phyloP scores from a whole-genome alignment of 495 filamentous ascomycete species.

The Penicillium silybi region DNA sequence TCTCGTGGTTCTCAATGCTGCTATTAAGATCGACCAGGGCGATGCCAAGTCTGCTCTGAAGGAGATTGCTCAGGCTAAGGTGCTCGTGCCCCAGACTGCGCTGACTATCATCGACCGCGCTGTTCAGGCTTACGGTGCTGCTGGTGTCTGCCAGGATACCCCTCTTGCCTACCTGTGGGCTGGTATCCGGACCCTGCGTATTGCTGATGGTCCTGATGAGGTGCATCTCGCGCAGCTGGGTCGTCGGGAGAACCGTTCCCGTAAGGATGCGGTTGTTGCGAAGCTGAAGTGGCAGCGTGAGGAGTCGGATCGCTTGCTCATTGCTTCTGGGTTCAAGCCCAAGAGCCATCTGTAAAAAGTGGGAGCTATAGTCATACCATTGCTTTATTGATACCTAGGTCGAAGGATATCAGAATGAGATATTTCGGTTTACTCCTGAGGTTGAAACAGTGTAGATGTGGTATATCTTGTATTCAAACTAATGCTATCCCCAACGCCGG shows the following conservation, averaged over 20 bases:
- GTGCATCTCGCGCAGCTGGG: slow-evolving; percentile 91
- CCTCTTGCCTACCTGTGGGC: slow-evolving; percentile 88
- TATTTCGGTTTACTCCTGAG: not conserved
- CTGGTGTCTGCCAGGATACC: slow-evolving; percentile 86
- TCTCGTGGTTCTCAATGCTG: slow-evolving; percentile 82
- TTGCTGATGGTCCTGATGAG: slow-evolving; percentile 92
- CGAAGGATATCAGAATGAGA: not conserved
- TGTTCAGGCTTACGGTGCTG: slow-evolving; percentile 80
- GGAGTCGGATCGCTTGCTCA: slow-evolving; percentile 62
- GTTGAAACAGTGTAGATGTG: not conserved
- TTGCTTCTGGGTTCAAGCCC: slow-evolving; percentile 51
- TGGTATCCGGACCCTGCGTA: slow-evolving; percentile 70
- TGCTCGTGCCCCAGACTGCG: slow-evolving; percentile 73
- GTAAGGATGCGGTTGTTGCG: slow-evolving; percentile 54
- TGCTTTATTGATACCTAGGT: not conserved
- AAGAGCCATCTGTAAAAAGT: slow-evolving; percentile 39
- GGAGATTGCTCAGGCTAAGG: slow-evolving; percentile 86
- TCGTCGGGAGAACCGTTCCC: slow-evolving; percentile 72
- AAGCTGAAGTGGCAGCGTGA: slow-evolving; percentile 62
- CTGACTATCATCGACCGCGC: slow-evolving; percentile 81
- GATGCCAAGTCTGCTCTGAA: slow-evolving; percentile 75
- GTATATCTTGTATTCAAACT: slow-evolving; percentile 11
- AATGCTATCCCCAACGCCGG: slow-evolving; percentile 17
- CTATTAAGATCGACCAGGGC: slow-evolving; percentile 80
- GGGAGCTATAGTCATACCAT: not conserved